phyloP scores from a whole-genome alignment of 1,284 basidiomycete genomes.

The Exsudoporus floridanus region DNA sequence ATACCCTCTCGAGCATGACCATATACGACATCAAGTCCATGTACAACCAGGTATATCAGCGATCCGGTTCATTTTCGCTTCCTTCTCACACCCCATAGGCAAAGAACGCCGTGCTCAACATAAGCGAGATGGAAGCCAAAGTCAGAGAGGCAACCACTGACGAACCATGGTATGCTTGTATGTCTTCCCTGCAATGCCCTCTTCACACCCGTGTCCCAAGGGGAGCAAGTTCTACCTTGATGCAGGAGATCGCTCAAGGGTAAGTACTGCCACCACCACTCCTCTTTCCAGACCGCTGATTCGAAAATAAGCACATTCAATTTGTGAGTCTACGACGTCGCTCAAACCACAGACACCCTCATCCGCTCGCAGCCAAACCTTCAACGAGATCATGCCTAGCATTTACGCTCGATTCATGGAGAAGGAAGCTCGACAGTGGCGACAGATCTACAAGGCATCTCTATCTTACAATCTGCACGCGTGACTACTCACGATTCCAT shows the following conservation, averaged over 20 bases:
- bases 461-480: neutral
- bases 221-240: slow-evolving; percentile 97
- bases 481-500: neutral
- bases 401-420: slow-evolving; percentile 96
- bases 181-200: neutral
- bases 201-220: slow-evolving; percentile 43
- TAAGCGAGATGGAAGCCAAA: slow-evolving; percentile 97
- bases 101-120: slow-evolving; percentile 89
- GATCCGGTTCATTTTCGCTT: neutral
- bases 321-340: slow-evolving; percentile 60
- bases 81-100: slow-evolving; percentile 48
- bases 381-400: slow-evolving; percentile 99
- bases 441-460: slow-evolving; percentile 95
- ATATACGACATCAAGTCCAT: slow-evolving; percentile 93
- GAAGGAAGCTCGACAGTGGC: slow-evolving; percentile 97
- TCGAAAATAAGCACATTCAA: slow-evolving; percentile 73
- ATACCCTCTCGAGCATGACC: slow-evolving; percentile 70
- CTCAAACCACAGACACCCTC: slow-evolving; percentile 5
- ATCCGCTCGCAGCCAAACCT: slow-evolving; percentile 73
- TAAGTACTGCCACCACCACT: slow-evolving; percentile 41
- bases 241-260: slow-evolving; percentile 98
- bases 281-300: slow-evolving; percentile 8
- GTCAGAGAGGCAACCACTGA: slow-evolving; percentile 98
- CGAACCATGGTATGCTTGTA: slow-evolving; percentile 81
- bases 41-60: slow-evolving; percentile 77